Evolutionary conservation across 352 stramenopile genomes (phyloP), one percentile per base, ranked within the genome.

Genomic region (Poterioochromonas sp.): DNA sequence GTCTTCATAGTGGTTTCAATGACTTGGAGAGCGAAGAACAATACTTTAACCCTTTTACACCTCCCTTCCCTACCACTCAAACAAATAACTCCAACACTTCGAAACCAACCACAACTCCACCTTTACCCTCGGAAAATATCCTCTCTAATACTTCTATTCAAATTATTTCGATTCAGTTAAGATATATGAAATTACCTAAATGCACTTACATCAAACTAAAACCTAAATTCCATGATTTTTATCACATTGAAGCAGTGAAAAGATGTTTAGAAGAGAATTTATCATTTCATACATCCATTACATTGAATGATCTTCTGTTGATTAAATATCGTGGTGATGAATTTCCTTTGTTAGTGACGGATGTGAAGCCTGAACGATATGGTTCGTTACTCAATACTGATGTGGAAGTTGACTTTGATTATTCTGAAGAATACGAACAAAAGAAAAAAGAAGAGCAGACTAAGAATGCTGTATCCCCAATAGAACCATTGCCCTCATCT

Each of bases 241-340:
- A 34, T 54, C 8, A 74, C 11, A 37, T 74, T 35, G 22, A 12
- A 5, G 34, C 65, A 12, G 65, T 74, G 2, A 74, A 74, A 54
- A 32, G 15, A 54, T 8, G 5, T 39, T 34, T 74, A 26, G 65
- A 74, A 39, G 65, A 74, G 29, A 74, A 74, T 39, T 39, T 74
- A 26, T 1, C 1, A 39, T 22, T 54, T 35, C 40, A 74, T 37
- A 34, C 40, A 2, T 22, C 65, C 15, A 18, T 74, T 18, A 74
- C 65, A 26, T 18, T 58, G 12, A 34, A 34, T 39, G 65, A 74
- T 74, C 3, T 58, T 1, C 11, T 74, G 2, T 32, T 37, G 8
- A n/a, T 74, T 18, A 54, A 37, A 37, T 74, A 74, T 74, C 65
- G 65, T 39, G 65, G 65, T 32, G 20, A 51, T 2, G 37, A 3